Conservation (phyloP, 306 rosid species). For the Spatholobus suberectus region DNA sequence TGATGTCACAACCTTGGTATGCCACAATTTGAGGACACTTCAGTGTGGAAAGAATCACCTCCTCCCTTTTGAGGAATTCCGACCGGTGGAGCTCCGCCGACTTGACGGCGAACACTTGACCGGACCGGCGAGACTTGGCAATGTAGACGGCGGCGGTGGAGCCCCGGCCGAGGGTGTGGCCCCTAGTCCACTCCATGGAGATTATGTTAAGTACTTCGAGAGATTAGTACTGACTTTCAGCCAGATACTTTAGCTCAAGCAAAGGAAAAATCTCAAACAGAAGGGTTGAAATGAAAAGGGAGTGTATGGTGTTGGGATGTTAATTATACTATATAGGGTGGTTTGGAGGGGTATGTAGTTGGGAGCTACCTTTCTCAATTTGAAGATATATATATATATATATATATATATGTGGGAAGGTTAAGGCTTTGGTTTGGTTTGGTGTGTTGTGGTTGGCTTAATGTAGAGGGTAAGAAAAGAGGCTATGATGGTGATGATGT, state of each 20-base stretch:
- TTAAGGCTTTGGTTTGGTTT: conserved; percentile 24
- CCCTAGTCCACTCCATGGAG: conserved; percentile 77
- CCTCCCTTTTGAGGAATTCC: conserved; percentile 62
- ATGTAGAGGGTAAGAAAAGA: conserved; percentile 27
- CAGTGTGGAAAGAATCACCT: conserved; percentile 58
- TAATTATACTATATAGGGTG: neutral
- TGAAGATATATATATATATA: neutral
- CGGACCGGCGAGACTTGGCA: conserved; percentile 46
- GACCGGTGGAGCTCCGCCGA: conserved; percentile 59
- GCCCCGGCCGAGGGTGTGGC: conserved; percentile 72
- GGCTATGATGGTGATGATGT: conserved; percentile 19
- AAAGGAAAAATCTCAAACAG: too few relatives aligned
- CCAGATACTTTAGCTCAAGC: too few relatives aligned
- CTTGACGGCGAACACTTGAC: conserved; percentile 66
- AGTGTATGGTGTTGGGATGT: neutral
- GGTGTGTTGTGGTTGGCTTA: conserved; percentile 49
- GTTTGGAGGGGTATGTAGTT: conserved; percentile 16
- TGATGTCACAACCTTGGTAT: conserved; percentile 62
- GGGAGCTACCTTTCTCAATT: neutral
- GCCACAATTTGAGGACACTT: conserved; percentile 60
- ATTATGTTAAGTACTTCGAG: too few relatives aligned
- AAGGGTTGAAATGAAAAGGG: neutral
- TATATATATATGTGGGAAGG: conserved; percentile 15
- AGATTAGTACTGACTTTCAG: too few relatives aligned
- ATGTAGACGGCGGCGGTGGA: conserved; percentile 77